A percentile compares a stretch with the other conserved stretches of the same genome.
Evolutionary conservation across 1,284 basidiomycete genomes (phyloP).

Genomic region (Cryptococcus maquisensis): DNA sequence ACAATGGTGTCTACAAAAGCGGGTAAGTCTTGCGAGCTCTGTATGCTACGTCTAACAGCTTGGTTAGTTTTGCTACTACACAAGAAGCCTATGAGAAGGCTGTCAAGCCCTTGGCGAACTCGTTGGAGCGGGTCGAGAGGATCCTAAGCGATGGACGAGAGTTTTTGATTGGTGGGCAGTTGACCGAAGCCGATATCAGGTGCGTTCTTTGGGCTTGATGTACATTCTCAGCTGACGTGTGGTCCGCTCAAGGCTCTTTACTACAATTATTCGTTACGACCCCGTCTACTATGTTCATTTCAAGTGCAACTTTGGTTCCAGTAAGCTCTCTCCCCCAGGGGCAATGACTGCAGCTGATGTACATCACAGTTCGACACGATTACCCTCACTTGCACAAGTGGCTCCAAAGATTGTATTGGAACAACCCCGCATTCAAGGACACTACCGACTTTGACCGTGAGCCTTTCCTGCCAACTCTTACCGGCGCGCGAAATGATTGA

Average conservation of each 20-base stretch:
- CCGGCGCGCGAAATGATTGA: constrained; percentile 4
- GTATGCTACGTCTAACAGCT: too few species aligned
- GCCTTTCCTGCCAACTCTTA: constrained; percentile 11
- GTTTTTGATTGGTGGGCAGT: constrained; percentile 71
- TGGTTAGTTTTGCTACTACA: constrained; percentile 74
- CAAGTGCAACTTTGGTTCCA: constrained; percentile 82
- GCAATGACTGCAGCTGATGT: not conserved
- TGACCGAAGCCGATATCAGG: constrained; percentile 85
- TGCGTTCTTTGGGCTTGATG: constrained; percentile 15
- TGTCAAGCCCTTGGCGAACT: constrained; percentile 66
- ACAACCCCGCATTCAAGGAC: constrained; percentile 77
- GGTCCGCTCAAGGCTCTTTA: constrained; percentile 61
- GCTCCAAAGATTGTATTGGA: constrained; percentile 90
- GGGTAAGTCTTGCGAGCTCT: too few species aligned
- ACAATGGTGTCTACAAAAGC: constrained; percentile 67
- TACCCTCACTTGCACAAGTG: constrained; percentile 78
- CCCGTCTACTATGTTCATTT: constrained; percentile 88
- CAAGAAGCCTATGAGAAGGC: constrained; percentile 78
- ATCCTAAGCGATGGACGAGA: constrained; percentile 67
- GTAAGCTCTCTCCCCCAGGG: constrained; percentile 21
- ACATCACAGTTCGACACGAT: constrained; percentile 54
- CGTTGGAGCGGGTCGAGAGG: constrained; percentile 76
- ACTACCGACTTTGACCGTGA: constrained; percentile 71
- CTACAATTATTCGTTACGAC: constrained; percentile 79
- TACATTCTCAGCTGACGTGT: constrained; percentile 7